These are phyloP conservation scores for Gnetum montanum DNA, from an alignment of 75 land plant genomes.

Conservation along the genomic window DNA sequence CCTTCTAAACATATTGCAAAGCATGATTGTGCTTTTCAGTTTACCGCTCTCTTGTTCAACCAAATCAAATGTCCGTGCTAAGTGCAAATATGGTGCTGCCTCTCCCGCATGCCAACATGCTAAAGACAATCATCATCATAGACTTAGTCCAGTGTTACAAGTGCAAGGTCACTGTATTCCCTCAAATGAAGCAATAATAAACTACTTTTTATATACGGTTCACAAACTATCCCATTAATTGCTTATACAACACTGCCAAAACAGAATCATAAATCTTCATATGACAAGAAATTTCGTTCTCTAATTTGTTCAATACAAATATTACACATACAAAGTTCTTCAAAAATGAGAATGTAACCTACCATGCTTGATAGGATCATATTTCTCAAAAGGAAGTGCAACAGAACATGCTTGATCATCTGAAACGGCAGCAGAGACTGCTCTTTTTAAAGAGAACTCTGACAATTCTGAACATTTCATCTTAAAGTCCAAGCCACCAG, in stretches of 20 bases:
- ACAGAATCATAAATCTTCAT: too few species aligned
- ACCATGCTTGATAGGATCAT: constrained; percentile 80
- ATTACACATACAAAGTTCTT: not conserved
- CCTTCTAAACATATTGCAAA: constrained; percentile 99
- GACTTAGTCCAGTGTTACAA: not conserved
- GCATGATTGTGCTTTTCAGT: constrained; percentile 68
- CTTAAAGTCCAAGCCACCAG: not conserved
- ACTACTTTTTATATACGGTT: not conserved
- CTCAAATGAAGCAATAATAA: not conserved
- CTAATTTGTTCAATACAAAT: not conserved
- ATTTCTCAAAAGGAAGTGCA: constrained; percentile 51
- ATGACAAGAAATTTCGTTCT: too few species aligned
- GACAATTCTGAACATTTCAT: not conserved
- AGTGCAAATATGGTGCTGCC: constrained; percentile 84
- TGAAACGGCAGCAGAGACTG: not conserved
- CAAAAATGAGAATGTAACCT: constrained; percentile 6
- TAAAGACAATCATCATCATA: constrained; percentile 12
- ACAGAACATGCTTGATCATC: constrained; percentile 17
- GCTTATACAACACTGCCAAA: not conserved
- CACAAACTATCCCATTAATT: not conserved
- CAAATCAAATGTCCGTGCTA: constrained; percentile 85
- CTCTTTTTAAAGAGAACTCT: constrained; percentile 1
- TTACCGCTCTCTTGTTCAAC: constrained; percentile 90
- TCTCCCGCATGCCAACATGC: constrained; percentile 89
- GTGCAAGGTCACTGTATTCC: not conserved